A percentile compares a stretch with the other conserved stretches of the same genome.
Conservation (phyloP, 129 eudicot genomes). For the carrot (Daucus carota) region DH1_v3.0 NC_030385.2:2867001-2867500, state of each 20-base stretch:
- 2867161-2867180: not conserved
- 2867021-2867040: too few species aligned
- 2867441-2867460: not conserved
- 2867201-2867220: not conserved
- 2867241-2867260: not conserved
- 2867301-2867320: not conserved
- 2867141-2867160: too few species aligned
- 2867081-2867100: too few species aligned
- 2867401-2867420: not conserved
- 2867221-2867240: too few species aligned
- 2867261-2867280: not conserved
- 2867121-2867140: too few species aligned
- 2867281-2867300: not conserved
- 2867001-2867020: slow-evolving; percentile 16
- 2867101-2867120: too few species aligned
- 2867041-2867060: too few species aligned
- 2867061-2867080: too few species aligned
- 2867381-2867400: not conserved
- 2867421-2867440: not conserved
- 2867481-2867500: not conserved
- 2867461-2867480: not conserved
- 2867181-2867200: not conserved
- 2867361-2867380: not conserved
- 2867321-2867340: not conserved
- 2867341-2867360: not conserved